Evolutionary conservation across 163 green algal species (phyloP).

Genomic region (Chlamydomonas reinhardtii): DNA sequence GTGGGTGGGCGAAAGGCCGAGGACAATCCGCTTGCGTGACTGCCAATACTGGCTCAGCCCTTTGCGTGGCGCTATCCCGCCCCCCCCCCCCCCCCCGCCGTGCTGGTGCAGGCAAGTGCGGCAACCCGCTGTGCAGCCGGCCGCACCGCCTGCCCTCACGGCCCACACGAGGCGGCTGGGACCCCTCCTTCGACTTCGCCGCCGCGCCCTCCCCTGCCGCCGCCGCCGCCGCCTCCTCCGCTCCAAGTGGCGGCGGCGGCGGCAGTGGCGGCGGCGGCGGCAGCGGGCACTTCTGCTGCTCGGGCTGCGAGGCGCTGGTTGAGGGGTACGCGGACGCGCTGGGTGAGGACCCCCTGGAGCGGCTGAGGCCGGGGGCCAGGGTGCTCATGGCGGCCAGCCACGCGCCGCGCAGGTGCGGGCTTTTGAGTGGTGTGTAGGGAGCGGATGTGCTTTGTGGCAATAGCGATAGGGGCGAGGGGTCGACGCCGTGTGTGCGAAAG

Average conservation of each 20-base stretch:
- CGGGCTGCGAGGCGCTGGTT: slow-evolving; percentile 49
- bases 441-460: too few relatives aligned
- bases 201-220: too few relatives aligned
- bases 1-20: too few relatives aligned
- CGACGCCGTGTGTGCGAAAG: too few relatives aligned
- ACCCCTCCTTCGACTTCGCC: slow-evolving; percentile 17
- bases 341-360: slow-evolving; percentile 52
- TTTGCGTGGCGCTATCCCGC: too few relatives aligned
- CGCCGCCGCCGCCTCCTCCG: not conserved
- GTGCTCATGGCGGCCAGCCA: slow-evolving; percentile 35
- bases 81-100: too few relatives aligned
- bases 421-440: too few relatives aligned
- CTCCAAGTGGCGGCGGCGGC: too few relatives aligned
- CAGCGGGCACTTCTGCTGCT: not conserved
- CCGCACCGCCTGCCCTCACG: not conserved
- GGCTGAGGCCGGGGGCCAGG: slow-evolving; percentile 46
- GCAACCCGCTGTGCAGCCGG: slow-evolving; percentile 69
- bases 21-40: too few relatives aligned
- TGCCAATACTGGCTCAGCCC: too few relatives aligned
- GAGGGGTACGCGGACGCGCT: slow-evolving; percentile 51
- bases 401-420: slow-evolving; percentile 6
- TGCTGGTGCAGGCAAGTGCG: slow-evolving; percentile 72
- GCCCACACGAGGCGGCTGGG: slow-evolving; percentile 19
- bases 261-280: too few relatives aligned
- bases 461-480: too few relatives aligned